phyloP scores from a whole-genome alignment of 2,329 filamentous ascomycete genomes.

The Neonectria faginata region DNA sequence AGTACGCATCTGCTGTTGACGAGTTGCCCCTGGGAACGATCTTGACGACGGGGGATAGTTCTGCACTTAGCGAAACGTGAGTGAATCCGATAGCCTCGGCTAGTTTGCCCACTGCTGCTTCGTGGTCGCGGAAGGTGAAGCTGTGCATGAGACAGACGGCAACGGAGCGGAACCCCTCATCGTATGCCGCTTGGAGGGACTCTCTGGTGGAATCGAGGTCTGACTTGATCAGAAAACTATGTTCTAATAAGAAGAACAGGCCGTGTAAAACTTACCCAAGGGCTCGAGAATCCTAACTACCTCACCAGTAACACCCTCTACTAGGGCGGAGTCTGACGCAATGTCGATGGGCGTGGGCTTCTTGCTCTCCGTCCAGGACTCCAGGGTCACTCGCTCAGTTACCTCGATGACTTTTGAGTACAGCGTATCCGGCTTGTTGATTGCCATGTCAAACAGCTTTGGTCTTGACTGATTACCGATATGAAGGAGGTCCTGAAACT shows the following conservation, averaged over 20 bases:
- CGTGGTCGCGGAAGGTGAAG: constrained; percentile 89
- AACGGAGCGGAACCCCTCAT: constrained; percentile 78
- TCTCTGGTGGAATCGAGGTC: constrained; percentile 19
- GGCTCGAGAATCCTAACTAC: constrained; percentile 72
- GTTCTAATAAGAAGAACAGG: background rate
- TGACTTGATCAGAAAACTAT: background rate
- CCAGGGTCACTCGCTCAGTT: constrained; percentile 87
- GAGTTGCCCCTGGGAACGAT: constrained; percentile 54
- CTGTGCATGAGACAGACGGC: constrained; percentile 91
- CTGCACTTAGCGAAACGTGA: constrained; percentile 72
- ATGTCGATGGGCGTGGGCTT: constrained; percentile 66
- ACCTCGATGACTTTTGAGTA: constrained; percentile 87
- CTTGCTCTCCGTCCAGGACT: constrained; percentile 81
- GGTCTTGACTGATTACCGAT: constrained; percentile 92
- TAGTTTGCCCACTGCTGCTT: constrained; percentile 78
- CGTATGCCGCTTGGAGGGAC: constrained; percentile 67
- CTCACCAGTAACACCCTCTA: constrained; percentile 75
- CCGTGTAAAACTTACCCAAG: constrained; percentile 62
- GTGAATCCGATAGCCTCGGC: constrained; percentile 78
- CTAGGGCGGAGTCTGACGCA: constrained; percentile 39
- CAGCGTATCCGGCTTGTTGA: constrained; percentile 85
- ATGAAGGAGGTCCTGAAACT: constrained; percentile 75
- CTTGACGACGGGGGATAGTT: constrained; percentile 56
- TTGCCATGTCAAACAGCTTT: constrained; percentile 89
- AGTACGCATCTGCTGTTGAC: constrained; percentile 55